A percentile compares a stretch with the other conserved stretches of the same genome.
Conservation (phyloP, 257 asterid species). For the Jacaranda copaia region DNA sequence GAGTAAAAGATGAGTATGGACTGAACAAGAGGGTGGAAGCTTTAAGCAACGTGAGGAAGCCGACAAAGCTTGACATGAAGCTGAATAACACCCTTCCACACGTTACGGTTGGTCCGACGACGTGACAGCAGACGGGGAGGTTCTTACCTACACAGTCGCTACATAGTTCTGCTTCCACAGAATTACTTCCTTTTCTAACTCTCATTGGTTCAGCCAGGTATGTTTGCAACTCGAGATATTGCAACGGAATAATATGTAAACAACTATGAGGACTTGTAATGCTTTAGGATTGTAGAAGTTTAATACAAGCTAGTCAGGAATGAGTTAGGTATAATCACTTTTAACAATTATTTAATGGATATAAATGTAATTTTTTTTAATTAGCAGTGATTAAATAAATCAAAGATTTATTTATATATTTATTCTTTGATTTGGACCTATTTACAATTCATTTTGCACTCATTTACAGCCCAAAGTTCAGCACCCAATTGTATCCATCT, state of each 20-base stretch:
- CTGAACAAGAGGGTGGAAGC: constrained; percentile 81
- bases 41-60: constrained; percentile 70
- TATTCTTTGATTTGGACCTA: too few relatives aligned
- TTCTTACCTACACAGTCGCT: constrained; percentile 78
- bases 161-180: constrained; percentile 77
- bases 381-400: too few relatives aligned
- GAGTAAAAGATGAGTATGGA: constrained; percentile 65
- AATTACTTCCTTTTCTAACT: constrained; percentile 84
- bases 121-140: constrained; percentile 82
- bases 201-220: constrained; percentile 22
- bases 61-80: constrained; percentile 91
- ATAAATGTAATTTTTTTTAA: too few relatives aligned
- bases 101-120: constrained; percentile 85
- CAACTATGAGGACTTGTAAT: neutral
- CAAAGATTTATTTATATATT: too few relatives aligned
- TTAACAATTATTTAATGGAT: too few relatives aligned
- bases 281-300: too few relatives aligned
- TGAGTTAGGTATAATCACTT: too few relatives aligned
- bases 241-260: neutral
- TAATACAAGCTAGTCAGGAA: too few relatives aligned
- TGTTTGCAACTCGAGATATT: neutral
- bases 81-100: constrained; percentile 83
- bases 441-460: too few relatives aligned
- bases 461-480: too few relatives aligned
- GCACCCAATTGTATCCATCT: too few relatives aligned